Conservation (phyloP, 2,329 filamentous ascomycete species). For the Penicillium hesseltinei region DNA sequence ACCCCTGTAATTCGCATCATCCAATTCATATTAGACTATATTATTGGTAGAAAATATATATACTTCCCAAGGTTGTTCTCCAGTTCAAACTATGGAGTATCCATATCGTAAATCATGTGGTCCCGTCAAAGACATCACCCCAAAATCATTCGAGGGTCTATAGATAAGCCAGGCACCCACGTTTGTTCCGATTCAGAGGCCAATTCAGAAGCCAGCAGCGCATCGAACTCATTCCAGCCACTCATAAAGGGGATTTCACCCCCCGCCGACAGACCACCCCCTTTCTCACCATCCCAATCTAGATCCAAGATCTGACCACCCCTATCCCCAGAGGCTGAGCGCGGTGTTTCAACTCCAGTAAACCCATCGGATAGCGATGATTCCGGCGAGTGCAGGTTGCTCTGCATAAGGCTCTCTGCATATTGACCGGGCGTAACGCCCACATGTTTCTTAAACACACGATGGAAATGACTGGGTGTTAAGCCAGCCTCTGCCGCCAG, state of each 20-base stretch:
- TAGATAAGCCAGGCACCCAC: slow-evolving; percentile 10
- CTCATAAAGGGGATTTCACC: slow-evolving; percentile 1
- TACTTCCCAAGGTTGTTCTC: background rate
- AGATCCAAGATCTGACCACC: slow-evolving; percentile 6
- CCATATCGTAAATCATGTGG: background rate
- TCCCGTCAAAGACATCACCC: slow-evolving; percentile 1
- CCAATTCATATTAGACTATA: background rate
- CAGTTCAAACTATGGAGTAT: background rate
- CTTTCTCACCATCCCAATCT: slow-evolving; percentile 17
- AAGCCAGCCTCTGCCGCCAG: slow-evolving; percentile 49
- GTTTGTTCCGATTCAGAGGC: slow-evolving; percentile 27
- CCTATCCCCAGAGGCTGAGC: slow-evolving; percentile 2
- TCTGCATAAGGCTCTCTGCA: slow-evolving; percentile 19
- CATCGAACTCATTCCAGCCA: slow-evolving; percentile 41
- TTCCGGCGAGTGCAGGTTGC: slow-evolving; percentile 1
- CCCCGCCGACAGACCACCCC: slow-evolving; percentile 10
- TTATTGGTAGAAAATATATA: background rate
- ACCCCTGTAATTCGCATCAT: background rate
- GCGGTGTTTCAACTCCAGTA: slow-evolving; percentile 12
- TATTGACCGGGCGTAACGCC: slow-evolving; percentile 52
- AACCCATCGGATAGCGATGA: slow-evolving; percentile 3
- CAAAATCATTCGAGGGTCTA: slow-evolving; percentile 19
- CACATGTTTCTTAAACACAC: slow-evolving; percentile 53
- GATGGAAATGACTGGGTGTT: slow-evolving; percentile 55
- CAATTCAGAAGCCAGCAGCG: slow-evolving; percentile 32